These are phyloP conservation scores for Cordyceps sp. DNA, from an alignment of 2,329 filamentous ascomycete genomes.

Conservation along the genomic window DNA sequence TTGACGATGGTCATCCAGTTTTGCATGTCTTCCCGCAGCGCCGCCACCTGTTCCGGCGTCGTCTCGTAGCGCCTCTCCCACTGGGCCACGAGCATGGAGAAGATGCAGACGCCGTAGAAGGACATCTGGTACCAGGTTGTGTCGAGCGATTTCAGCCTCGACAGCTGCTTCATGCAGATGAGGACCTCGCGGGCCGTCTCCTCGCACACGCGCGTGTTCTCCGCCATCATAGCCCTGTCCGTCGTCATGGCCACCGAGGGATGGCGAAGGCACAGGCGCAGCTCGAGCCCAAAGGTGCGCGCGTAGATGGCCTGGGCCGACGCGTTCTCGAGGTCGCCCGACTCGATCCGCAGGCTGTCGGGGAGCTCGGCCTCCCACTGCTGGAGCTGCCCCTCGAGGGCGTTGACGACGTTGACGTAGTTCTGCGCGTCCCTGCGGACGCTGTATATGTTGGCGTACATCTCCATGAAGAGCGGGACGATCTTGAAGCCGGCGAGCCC, in stretches of 20 bases:
- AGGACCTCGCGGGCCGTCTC: slow-evolving; percentile 49
- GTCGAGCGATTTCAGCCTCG: slow-evolving; percentile 51
- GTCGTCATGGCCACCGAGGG: slow-evolving; percentile 40
- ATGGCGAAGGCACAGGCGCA: slow-evolving; percentile 42
- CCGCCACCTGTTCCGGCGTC: slow-evolving; percentile 37
- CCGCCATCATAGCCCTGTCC: slow-evolving; percentile 37
- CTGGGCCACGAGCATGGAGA: slow-evolving; percentile 52
- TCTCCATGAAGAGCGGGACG: slow-evolving; percentile 50
- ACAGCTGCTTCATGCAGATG: slow-evolving; percentile 38
- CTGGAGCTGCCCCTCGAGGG: slow-evolving; percentile 47
- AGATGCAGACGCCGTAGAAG: slow-evolving; percentile 56
- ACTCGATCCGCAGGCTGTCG: slow-evolving; percentile 33
- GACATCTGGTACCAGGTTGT: slow-evolving; percentile 65
- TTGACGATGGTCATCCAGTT: slow-evolving; percentile 52
- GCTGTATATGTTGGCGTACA: slow-evolving; percentile 64
- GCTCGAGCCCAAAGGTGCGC: slow-evolving; percentile 37
- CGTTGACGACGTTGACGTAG: slow-evolving; percentile 46
- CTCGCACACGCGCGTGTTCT: slow-evolving; percentile 50
- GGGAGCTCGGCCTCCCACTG: slow-evolving; percentile 51
- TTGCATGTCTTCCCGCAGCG: slow-evolving; percentile 51
- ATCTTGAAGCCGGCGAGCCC: slow-evolving; percentile 51
- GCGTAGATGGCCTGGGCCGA: slow-evolving; percentile 37
- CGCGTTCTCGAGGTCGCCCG: slow-evolving; percentile 21
- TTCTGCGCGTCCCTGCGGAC: slow-evolving; percentile 43
- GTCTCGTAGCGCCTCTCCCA: slow-evolving; percentile 49